These are phyloP conservation scores for Scheffersomyces amazonensis DNA, from an alignment of 805 yeast species.

Conservation along the genomic window DNA sequence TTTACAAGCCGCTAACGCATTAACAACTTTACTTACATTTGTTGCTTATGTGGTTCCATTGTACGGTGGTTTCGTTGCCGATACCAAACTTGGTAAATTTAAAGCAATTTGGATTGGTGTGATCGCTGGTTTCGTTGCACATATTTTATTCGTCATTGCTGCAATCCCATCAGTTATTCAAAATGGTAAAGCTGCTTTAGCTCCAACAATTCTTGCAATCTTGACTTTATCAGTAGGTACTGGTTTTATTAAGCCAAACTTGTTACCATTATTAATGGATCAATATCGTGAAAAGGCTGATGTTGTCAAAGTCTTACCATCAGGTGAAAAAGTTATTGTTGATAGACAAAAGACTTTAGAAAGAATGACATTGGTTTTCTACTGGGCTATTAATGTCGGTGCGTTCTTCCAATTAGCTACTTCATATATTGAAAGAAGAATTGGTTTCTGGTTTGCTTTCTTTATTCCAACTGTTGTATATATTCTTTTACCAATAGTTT, in stretches of 20 bases:
- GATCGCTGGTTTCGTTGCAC: slow-evolving; percentile 44
- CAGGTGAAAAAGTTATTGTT: slow-evolving; percentile 65
- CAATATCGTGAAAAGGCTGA: slow-evolving; percentile 53
- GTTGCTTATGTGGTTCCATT: slow-evolving; percentile 51
- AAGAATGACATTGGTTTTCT: slow-evolving; percentile 45
- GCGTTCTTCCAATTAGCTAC: slow-evolving; percentile 53
- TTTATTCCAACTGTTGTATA: slow-evolving; percentile 41
- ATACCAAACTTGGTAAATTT: slow-evolving; percentile 45
- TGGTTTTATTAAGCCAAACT: slow-evolving; percentile 54
- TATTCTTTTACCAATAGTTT: slow-evolving; percentile 28
- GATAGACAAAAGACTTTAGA: slow-evolving; percentile 44
- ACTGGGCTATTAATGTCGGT: slow-evolving; percentile 56
- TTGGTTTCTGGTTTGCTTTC: slow-evolving; percentile 56
- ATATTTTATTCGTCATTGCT: slow-evolving; percentile 47
- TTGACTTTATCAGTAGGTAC: slow-evolving; percentile 44
- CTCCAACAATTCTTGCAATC: slow-evolving; percentile 40
- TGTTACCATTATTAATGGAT: slow-evolving; percentile 48
- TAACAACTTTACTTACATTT: slow-evolving; percentile 46
- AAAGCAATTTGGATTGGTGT: slow-evolving; percentile 51
- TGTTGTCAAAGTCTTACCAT: slow-evolving; percentile 51
- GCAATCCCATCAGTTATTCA: slow-evolving; percentile 40
- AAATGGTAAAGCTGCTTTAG: slow-evolving; percentile 37
- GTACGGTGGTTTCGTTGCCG: slow-evolving; percentile 52
- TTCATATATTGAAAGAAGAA: slow-evolving; percentile 47
- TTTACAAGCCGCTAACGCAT: slow-evolving; percentile 43